Evolutionary conservation across 371 early-diverging fungal genomes (phyloP).

Genomic region (Apophysomyces elegans): DNA sequence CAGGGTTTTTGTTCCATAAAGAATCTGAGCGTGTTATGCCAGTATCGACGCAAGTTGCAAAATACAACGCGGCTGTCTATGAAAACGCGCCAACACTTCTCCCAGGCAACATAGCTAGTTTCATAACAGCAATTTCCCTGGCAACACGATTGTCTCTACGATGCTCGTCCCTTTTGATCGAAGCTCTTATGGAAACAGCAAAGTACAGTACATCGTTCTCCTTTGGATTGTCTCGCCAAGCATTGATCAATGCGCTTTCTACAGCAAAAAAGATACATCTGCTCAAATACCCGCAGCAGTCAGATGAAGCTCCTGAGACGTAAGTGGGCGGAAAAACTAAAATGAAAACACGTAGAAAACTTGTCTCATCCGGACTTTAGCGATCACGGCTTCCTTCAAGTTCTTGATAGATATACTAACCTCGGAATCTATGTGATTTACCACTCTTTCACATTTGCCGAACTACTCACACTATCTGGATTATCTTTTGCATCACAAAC

Average conservation of each 20-base stretch:
- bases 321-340: background rate
- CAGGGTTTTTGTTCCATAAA: background rate
- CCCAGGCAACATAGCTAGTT: conserved; percentile 33
- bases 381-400: conserved; percentile 55
- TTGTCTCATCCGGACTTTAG: background rate
- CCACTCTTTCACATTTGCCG: conserved; percentile 76
- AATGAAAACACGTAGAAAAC: background rate
- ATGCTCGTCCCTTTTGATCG: conserved; percentile 33
- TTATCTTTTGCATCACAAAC: conserved; percentile 78
- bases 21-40: background rate
- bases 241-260: conserved; percentile 50
- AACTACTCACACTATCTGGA: conserved; percentile 78
- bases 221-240: conserved; percentile 55
- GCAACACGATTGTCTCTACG: conserved; percentile 37
- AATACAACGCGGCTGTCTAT: background rate
- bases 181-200: conserved; percentile 55
- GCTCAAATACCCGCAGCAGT: background rate
- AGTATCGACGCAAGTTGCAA: background rate
- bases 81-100: conserved; percentile 23
- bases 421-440: conserved; percentile 72
- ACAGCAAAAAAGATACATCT: conserved; percentile 54
- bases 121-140: conserved; percentile 34
- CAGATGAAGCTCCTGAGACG: background rate
- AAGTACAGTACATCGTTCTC: conserved; percentile 61
- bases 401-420: conserved; percentile 74